Base-by-base conservation (phyloP, 2,329 filamentous ascomycete species). In the Dendrostoma leiphaemia region DNA sequence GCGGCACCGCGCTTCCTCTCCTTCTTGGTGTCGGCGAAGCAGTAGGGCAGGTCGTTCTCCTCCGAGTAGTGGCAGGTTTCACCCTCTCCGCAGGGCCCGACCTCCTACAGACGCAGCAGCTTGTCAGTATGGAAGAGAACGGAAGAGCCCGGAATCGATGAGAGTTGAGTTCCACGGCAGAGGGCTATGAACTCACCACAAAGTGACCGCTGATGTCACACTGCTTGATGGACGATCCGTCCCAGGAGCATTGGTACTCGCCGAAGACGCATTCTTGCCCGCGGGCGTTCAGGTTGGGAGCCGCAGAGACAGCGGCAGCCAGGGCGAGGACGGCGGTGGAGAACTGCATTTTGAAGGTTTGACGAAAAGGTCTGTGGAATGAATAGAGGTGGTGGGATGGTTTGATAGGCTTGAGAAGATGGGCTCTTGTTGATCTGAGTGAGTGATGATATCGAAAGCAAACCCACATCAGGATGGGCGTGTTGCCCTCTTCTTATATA, bases 271-370 rank as follows among this genome's bases (percentile, higher is more conserved):
- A 59, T 12, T 37, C 15, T 13, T 29, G 15, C n/a, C 32, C 48
- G 19, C 41, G 21, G 43, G 26, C 19, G 19, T 35, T 31, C 24
- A 41, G 24, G 38, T 24, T 28, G n/a, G 57, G 54, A 19, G 54
- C 55, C 19, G 57, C 55, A 29, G 48, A 35, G 51, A 52, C 57
- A 35, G 57, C 35, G 46, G 57, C 35, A 34, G 54, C 57, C 26
- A 59, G 43, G 26, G 57, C 57, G 45, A 58, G 43, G 41, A 57
- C 41, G 51, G 55, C 38, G 35, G 51, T 32, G 48, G 45, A 10
- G 51, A 59, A 50, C 51, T 58, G 48, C 57, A 59, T 59, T 38
- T 58, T 59, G 51, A 46, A 6, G 13, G n/a, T n/a, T 34, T 23
- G 4, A 5, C 3, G n/a, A 7, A 15, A 13, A 15, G 8, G 24